These are phyloP conservation scores for Usnea hakonensis DNA, from an alignment of 495 filamentous ascomycete species.

Conservation along the genomic window DNA sequence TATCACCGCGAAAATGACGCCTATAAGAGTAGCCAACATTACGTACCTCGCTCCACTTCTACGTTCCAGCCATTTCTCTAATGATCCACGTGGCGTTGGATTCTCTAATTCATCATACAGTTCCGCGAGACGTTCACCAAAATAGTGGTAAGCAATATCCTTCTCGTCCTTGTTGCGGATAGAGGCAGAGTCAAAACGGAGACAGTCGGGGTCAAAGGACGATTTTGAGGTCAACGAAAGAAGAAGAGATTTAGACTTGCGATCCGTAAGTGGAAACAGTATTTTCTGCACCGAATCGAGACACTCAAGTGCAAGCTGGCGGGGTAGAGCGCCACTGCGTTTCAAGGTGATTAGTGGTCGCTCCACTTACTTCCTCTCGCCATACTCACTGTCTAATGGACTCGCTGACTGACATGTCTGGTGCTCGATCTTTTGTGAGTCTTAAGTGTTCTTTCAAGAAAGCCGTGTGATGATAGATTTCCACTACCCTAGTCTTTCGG, in stretches of 20 bases:
- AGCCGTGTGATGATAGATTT: conserved; percentile 30
- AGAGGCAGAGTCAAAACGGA: conserved; percentile 26
- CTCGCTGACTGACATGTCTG: conserved; percentile 10
- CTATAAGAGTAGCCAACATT: conserved; percentile 33
- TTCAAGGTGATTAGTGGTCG: background rate
- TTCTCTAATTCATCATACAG: conserved; percentile 33
- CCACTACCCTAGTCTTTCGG: conserved; percentile 23
- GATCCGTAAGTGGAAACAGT: conserved; percentile 33
- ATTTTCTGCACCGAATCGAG: conserved; percentile 33
- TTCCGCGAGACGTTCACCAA: conserved; percentile 28
- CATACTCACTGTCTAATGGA: conserved; percentile 14
- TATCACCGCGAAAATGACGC: conserved; percentile 27
- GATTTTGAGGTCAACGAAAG: conserved; percentile 22
- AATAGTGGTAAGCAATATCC: conserved; percentile 28
- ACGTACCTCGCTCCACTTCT: conserved; percentile 34
- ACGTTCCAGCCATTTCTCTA: conserved; percentile 32
- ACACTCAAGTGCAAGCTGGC: conserved; percentile 29
- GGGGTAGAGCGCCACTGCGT: conserved; percentile 23
- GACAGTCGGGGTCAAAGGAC: conserved; percentile 29
- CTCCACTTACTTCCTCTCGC: background rate
- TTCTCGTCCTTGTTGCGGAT: conserved; percentile 29
- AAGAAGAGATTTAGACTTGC: conserved; percentile 27
- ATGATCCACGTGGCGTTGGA: conserved; percentile 28
- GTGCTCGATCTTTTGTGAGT: conserved; percentile 21
- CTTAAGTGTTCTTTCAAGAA: conserved; percentile 31